These are phyloP conservation scores for Nowakowskiella sp. DNA, from an alignment of 192 early-diverging fungal genomes.

Conservation along the genomic window DNA sequence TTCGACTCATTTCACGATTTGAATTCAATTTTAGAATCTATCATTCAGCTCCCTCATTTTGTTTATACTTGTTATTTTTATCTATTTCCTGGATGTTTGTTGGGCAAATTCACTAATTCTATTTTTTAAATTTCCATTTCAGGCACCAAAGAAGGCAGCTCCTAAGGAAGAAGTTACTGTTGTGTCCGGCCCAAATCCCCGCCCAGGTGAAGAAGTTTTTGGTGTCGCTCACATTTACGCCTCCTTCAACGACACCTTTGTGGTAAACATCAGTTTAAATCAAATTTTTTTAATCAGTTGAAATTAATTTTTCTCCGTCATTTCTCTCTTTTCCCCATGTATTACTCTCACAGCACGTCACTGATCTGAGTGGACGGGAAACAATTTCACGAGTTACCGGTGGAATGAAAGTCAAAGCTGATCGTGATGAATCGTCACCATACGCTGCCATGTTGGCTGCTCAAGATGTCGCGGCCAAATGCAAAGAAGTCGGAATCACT, in stretches of 20 bases:
- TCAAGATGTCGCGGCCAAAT: conserved; percentile 96
- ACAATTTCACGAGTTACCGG: conserved; percentile 98
- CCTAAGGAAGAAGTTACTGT: conserved; percentile 79
- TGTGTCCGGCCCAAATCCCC: conserved; percentile 93
- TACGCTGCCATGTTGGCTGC: conserved; percentile 99
- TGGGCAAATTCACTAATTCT: not conserved
- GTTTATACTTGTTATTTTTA: no score
- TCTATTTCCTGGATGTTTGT: no score
- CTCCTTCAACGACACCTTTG: conserved; percentile 99
- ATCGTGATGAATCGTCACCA: conserved; percentile 99
- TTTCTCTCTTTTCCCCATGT: not conserved
- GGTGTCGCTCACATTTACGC: conserved; percentile 99
- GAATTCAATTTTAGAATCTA: no score
- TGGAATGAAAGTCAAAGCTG: conserved; percentile 99
- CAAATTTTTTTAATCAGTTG: conserved; percentile 6
- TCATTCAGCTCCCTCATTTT: no score
- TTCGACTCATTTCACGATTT: no score
- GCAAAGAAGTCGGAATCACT: conserved; percentile 99
- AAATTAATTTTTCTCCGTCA: not conserved
- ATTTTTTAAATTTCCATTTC: conserved; percentile 8
- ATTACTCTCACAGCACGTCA: conserved; percentile 62
- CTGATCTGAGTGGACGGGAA: conserved; percentile 98
- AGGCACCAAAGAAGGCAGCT: conserved; percentile 62
- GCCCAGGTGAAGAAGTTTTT: conserved; percentile 96
- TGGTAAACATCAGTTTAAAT: conserved; percentile 32